These are phyloP conservation scores for Circinella minor DNA, from an alignment of 371 early-diverging fungal genomes.

Conservation along the genomic window DNA sequence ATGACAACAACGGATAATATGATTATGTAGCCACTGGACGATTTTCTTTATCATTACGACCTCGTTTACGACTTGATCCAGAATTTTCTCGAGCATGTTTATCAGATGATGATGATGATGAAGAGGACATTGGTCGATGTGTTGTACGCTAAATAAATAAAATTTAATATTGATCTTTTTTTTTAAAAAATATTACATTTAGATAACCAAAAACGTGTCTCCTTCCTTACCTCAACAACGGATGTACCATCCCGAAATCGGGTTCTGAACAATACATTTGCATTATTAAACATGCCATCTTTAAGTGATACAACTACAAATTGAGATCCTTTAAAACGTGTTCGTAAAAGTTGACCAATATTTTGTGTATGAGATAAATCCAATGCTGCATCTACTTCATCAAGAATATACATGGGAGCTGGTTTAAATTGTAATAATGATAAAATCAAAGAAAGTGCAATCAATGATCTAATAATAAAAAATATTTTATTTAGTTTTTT, in stretches of 20 bases:
- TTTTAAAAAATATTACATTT: no score
- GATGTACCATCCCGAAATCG: constrained; percentile 97
- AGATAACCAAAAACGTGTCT: no score
- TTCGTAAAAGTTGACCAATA: constrained; percentile 96
- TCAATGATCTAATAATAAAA: constrained; percentile 68
- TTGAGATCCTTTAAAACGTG: constrained; percentile 97
- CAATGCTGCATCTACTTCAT: constrained; percentile 99
- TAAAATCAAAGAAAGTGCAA: constrained; percentile 97
- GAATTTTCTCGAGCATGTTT: constrained; percentile 8
- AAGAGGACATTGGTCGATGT: not conserved
- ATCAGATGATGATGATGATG: not conserved
- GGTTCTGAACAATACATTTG: constrained; percentile 97
- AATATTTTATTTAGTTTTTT: no score
- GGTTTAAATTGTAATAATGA: constrained; percentile 98
- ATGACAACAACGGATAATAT: no score
- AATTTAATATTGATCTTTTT: no score
- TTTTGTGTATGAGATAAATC: constrained; percentile 99
- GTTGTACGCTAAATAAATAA: constrained; percentile 20
- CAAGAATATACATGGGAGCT: constrained; percentile 99
- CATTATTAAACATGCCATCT: constrained; percentile 99
- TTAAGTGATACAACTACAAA: constrained; percentile 99
- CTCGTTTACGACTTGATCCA: constrained; percentile 18
- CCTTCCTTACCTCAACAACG: constrained; percentile 81
- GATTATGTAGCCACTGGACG: constrained; percentile 1
- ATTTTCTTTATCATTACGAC: constrained; percentile 21